These are phyloP conservation scores for Sporothrix brunneoviolacea DNA, from an alignment of 2,329 filamentous ascomycete genomes.

Conservation along the genomic window DNA sequence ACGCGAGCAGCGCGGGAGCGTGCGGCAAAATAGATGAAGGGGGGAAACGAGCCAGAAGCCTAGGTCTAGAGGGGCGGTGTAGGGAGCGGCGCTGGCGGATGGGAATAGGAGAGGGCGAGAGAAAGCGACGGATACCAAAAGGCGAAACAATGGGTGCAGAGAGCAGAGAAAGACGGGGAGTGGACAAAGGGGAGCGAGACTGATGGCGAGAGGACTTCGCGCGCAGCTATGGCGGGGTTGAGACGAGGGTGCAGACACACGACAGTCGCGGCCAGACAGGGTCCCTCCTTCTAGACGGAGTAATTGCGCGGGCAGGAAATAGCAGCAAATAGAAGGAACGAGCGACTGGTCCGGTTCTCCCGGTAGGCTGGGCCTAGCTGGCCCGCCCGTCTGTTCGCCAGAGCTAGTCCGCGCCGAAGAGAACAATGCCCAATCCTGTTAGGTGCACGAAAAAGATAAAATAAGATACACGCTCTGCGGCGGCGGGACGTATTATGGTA, in stretches of 20 bases:
- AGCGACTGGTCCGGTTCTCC: constrained; percentile 8
- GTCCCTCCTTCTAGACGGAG: not conserved
- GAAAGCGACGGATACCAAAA: no score
- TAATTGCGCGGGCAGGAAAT: not conserved
- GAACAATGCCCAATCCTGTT: no score
- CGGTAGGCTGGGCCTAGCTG: not conserved
- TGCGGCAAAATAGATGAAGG: not conserved
- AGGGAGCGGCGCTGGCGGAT: no score
- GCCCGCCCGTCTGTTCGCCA: not conserved
- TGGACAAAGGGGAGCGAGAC: not conserved
- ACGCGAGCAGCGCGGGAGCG: not conserved
- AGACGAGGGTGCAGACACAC: constrained; percentile 11
- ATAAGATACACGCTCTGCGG: no score
- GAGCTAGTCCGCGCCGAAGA: not conserved
- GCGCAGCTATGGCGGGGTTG: constrained; percentile 4
- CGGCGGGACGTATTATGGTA: no score
- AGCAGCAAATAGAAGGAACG: constrained; percentile 1
- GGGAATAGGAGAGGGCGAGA: no score
- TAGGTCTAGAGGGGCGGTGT: no score
- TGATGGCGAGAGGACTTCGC: no score
- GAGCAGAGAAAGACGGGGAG: not conserved
- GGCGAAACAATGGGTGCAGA: not conserved
- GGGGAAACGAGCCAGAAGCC: not conserved
- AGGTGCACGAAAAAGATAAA: no score
- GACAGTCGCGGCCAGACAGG: not conserved